Percentiles rank a stretch among this genome's conserved stretches.
These are phyloP conservation scores for Gentiana straminea DNA, from an alignment of 257 asterid genomes.

Conservation along the genomic window DNA sequence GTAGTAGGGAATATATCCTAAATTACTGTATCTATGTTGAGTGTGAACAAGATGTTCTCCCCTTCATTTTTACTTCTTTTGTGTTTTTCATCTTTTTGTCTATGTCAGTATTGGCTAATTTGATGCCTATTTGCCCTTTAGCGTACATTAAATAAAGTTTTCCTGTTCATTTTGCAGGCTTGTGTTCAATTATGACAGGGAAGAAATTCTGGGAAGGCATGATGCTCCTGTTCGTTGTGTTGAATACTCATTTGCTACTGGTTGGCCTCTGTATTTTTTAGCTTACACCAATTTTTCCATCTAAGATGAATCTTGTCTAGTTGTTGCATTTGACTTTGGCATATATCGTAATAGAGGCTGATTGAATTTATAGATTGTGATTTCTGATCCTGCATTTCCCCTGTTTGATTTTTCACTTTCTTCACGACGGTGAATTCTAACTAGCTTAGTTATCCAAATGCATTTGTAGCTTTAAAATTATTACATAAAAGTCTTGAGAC, in stretches of 20 bases:
- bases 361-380: too few relatives aligned
- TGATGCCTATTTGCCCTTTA: neutral
- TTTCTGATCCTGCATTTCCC: too few relatives aligned
- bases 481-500: too few relatives aligned
- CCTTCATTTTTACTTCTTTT: neutral
- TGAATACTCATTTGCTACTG: conserved; percentile 75
- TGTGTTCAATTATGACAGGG: conserved; percentile 55
- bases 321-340: too few relatives aligned
- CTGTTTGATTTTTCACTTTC: too few relatives aligned
- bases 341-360: too few relatives aligned
- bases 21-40: neutral
- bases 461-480: too few relatives aligned
- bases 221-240: conserved; percentile 78
- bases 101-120: neutral
- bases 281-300: neutral
- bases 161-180: conserved; percentile 33
- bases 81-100: neutral
- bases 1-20: neutral
- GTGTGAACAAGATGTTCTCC: neutral
- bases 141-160: neutral
- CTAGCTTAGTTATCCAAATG: too few relatives aligned
- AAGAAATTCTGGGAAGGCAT: conserved; percentile 63
- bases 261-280: conserved; percentile 21
- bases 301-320: neutral
- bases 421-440: too few relatives aligned